Evolutionary conservation across 768 basidiomycete species (phyloP).

Genomic region (button mushroom (Agaricus bisporus)): DNA sequence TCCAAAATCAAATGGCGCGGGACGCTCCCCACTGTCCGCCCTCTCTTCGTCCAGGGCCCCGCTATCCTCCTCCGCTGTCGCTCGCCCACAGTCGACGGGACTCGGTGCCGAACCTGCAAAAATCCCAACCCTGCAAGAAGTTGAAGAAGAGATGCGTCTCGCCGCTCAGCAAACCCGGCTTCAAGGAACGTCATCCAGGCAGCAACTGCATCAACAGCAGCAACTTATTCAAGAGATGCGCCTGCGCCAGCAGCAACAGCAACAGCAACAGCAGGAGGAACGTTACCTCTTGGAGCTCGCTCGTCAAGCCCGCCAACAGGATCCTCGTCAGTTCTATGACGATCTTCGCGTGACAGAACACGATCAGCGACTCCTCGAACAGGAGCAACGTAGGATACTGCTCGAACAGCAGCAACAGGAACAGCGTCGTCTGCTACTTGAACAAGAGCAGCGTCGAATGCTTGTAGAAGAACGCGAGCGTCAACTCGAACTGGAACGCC

Average conservation of each 20-base stretch:
- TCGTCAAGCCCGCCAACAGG: neutral
- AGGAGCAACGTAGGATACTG: slow-evolving; percentile 1
- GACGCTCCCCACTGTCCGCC: slow-evolving; percentile 24
- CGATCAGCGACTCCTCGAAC: slow-evolving; percentile 7
- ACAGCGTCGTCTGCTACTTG: neutral
- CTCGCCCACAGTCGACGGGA: slow-evolving; percentile 30
- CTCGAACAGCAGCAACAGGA: slow-evolving; percentile 1
- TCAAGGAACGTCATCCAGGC: slow-evolving; percentile 9
- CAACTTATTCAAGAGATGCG: slow-evolving; percentile 21
- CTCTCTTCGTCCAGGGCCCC: slow-evolving; percentile 21
- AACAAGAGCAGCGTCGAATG: slow-evolving; percentile 2
- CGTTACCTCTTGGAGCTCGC: slow-evolving; percentile 5
- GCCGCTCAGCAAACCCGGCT: slow-evolving; percentile 37
- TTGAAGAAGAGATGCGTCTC: slow-evolving; percentile 79
- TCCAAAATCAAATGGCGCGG: slow-evolving; percentile 44
- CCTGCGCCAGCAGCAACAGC: slow-evolving; percentile 18
- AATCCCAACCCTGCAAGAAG: slow-evolving; percentile 66
- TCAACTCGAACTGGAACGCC: slow-evolving; percentile 14
- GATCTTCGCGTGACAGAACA: slow-evolving; percentile 4
- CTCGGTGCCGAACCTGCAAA: slow-evolving; percentile 24
- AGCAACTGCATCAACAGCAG: slow-evolving; percentile 13
- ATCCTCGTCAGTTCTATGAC: slow-evolving; percentile 5
- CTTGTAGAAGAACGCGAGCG: slow-evolving; percentile 13
- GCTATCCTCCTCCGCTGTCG: slow-evolving; percentile 12
- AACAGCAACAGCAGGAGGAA: slow-evolving; percentile 20